Conservation (phyloP, 192 early-diverging fungal genomes). For the Backusella luteola region DNA sequence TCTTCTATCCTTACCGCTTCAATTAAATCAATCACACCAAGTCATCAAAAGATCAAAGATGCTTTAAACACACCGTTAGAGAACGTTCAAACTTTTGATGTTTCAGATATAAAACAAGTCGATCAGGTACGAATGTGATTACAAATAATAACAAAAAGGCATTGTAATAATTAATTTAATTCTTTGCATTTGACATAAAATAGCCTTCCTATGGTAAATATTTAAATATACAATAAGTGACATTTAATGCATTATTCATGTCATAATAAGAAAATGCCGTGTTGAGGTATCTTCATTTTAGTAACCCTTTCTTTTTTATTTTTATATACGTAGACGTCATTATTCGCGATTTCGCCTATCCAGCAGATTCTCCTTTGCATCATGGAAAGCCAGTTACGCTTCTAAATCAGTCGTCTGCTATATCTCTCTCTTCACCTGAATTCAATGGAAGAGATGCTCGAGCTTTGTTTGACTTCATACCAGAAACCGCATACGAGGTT, state of each 20-base stretch:
- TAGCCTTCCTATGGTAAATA: not conserved
- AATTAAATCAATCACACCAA: not conserved
- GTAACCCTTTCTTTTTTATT: not conserved
- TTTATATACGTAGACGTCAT: conserved; percentile 17
- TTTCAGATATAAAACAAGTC: not conserved
- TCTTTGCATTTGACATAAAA: not conserved
- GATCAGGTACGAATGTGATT: not conserved
- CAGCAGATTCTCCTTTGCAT: conserved; percentile 37
- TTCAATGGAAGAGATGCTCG: conserved; percentile 47
- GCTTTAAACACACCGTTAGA: not conserved
- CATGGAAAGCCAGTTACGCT: conserved; percentile 29
- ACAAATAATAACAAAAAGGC: not conserved
- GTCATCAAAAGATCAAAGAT: not conserved
- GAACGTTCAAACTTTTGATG: not conserved
- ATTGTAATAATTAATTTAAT: not conserved
- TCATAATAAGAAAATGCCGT: not conserved
- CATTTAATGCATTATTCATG: too few relatives aligned
- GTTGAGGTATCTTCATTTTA: not conserved
- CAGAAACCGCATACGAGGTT: conserved; percentile 67
- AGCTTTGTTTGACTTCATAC: conserved; percentile 74
- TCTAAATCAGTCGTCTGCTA: conserved; percentile 24
- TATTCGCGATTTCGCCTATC: conserved; percentile 48
- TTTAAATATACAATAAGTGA: not conserved
- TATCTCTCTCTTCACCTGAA: conserved; percentile 29
- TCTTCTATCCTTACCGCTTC: conserved; percentile 1